Evolutionary conservation across 441 rosid genomes (phyloP), one percentile per base, ranked within the genome.

Genomic region (Erysimum cheiri): DNA sequence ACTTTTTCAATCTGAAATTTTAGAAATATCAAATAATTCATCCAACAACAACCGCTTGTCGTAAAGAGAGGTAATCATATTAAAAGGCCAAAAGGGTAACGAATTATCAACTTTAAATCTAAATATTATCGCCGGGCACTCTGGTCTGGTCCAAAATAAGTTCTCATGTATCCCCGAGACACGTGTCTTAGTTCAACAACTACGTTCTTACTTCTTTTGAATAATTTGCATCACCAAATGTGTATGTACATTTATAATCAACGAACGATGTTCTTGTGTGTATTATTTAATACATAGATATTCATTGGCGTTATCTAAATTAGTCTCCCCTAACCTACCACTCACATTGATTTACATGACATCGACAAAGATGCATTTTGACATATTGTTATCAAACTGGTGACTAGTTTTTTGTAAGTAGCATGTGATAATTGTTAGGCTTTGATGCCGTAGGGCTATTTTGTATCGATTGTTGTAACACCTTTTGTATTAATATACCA

Each of bases 121-220:
- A 28, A n/a, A 24, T 36, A 28, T 52, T 9, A n/a, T 19, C 26
- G 24, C 60, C 28, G 3, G 13, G 35, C 44, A 50, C 53, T 15
- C 61, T 31, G 14, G 46, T 52, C 54, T 61, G 44, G 57, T 33
- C 70, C 64, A 44, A 63, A 35, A 59, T 48, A 36, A 22, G 47
- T 24, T 43, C 6, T 15, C 56, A 63, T 15, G 17, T 35, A 72
- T n/a, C 44, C 65, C 8, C 22, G 22, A 57, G 67, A 58, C 26
- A 59, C 7, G 33, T 70, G 36, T 39, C 66, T 65, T 48, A 48
- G 22, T 72, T 22, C 24, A 39, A 37, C 77, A 58, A 65, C 77
- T 31, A 65, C 39, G 22, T 22, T 44, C 26, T 50, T 59, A n/a
- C n/a, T n/a, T n/a, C n/a, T n/a, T n/a, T 53, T 49, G 77, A 65